Base-by-base conservation (phyloP, 345 rosid genomes). In the Rhizophora mangle region DNA sequence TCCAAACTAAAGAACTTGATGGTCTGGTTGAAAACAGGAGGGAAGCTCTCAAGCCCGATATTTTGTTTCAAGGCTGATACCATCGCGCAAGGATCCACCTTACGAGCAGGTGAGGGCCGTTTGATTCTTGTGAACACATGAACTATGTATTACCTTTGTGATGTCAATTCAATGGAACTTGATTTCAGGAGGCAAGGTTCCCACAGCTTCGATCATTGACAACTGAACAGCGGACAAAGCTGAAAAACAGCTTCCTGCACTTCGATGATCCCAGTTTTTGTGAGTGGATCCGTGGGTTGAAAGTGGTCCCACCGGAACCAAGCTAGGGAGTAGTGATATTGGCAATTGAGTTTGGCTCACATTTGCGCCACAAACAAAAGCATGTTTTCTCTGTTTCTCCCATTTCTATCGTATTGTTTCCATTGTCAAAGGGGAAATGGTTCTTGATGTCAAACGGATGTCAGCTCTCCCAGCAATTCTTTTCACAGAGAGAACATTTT, bases 81-180 rank as follows among this genome's bases (percentile, higher is more conserved):
- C 99, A 18, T 97, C 97, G 39, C 98, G 90, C 85, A 96, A 92
- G 85, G 98, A 96, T 78, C 97, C 98, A 80, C 96, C 99, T 53
- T 96, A 96, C 67, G 96, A 96, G 64, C 99, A 92, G 95, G 97
- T 96, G 60, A 80, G 74, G 58, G 53, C 34, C 0, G 49, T 43
- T 13, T 3, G 18, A 43, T 10, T 26, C n/a, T 22, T 56, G 31
- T 27, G 9, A 11, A 56, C 10, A 11, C 6, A 56, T 24, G 29
- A 9, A 3, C 31, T 56, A 15, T 24, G 60, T 6, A 56, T 21
- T 24, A 21, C 29, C 1, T 1, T 56, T 11, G 29, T 68, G 60
- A 64, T 67, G 60, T 30, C n/a, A 54, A 27, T 52, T 10, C 43
- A 4, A 18, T 56, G 72, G 51, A 26, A 54, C 57, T 70, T 75